Base-by-base conservation (phyloP, 2,329 filamentous ascomycete genomes). In the Tolypocladium sp. region DNA sequence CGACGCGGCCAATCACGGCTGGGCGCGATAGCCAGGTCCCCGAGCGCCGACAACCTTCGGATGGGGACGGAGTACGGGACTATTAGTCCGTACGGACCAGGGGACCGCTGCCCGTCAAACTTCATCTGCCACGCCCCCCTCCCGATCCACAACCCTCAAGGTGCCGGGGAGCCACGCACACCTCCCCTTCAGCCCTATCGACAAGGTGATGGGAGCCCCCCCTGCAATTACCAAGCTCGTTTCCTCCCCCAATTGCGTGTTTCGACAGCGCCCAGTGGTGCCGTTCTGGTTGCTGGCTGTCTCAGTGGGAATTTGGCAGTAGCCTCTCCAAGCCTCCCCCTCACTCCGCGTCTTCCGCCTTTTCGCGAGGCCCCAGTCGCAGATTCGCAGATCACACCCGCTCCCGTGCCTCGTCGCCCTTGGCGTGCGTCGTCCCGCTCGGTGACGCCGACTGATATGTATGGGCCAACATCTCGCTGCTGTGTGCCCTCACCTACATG, bases 111-210 rank as follows among this genome's bases (percentile, higher is more conserved):
- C 51, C 40, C 51, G 52, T 55, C 57, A 55, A 41, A 10, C 22
- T 27, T 25, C 33, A 40, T 40, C 42, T 57, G 33, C 54, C 38
- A 41, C 44, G 30, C 42, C 30, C 42, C 22, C 38, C 41, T 35
- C 54, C 37, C 20, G 27, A 58, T 58, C 35, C 46, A 41, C 49
- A 53, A 41, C 27, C 25, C 22, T 20, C 15, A 35, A 20, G 55
- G 44, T n/a, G 42, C 35, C 22, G 27, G 41, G 42, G 35, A 38
- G 55, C 57, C 60, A 41, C 51, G 60, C 58, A 56, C 27, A 55
- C 56, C 58, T 60, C 53, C 54, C 59, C 53, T 56, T 63, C 62
- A 63, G 60, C 60, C 62, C 60, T 63, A 61, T 52, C 57, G 59
- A 60, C 56, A 46, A 54, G 56, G 35, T 10, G 33, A 59, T 37